Evolutionary conservation across 352 stramenopile genomes (phyloP), one percentile per base, ranked within the genome.

Genomic region (Lagenidium giganteum): DNA sequence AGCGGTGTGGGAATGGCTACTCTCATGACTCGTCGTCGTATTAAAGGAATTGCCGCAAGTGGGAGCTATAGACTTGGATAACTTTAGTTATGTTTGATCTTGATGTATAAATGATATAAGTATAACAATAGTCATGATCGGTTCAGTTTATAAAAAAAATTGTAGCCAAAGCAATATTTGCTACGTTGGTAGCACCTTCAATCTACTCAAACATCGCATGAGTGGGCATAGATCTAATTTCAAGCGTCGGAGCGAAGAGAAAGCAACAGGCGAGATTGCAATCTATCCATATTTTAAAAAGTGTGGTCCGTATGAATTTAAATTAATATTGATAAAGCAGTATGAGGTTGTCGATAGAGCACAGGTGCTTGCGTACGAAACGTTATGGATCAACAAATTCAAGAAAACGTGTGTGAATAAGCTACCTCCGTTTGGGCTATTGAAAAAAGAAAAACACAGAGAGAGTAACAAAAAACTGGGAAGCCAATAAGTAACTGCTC

Each of bases 271-370:
- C 25, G 39, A 47, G 35, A 47, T 47, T 18, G 25, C 39, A 47
- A 47, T 47, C 39, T 47, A 47, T 47, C 24, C 39, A 47, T 47
- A 47, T 35, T 47, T 47, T 35, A 16, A 35, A 47, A 47, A 47
- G 39, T 47, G 35, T 25, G 39, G 21, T 20, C 25, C 39, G 25
- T 20, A 47, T 32, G 29, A 47, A n/a, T 47, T 47, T 47, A 47
- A 47, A 47, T 35, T 47, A 16, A 33, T 47, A 25, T 36, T 47
- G 39, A 47, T 47, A 22, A 47, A 47, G 29, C 39, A 47, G 39
- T 47, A 47, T 47, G 39, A 47, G 29, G 39, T 47, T 37, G 25
- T n/a, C 29, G 39, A 47, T 37, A 20, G 29, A 47, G 22, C 32
- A 17, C 39, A 47, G 25, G 22, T 47, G 29, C 29, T 36, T 22